These are phyloP conservation scores for Dispira parvispora DNA, from an alignment of 192 early-diverging fungal genomes.

Conservation along the genomic window DNA sequence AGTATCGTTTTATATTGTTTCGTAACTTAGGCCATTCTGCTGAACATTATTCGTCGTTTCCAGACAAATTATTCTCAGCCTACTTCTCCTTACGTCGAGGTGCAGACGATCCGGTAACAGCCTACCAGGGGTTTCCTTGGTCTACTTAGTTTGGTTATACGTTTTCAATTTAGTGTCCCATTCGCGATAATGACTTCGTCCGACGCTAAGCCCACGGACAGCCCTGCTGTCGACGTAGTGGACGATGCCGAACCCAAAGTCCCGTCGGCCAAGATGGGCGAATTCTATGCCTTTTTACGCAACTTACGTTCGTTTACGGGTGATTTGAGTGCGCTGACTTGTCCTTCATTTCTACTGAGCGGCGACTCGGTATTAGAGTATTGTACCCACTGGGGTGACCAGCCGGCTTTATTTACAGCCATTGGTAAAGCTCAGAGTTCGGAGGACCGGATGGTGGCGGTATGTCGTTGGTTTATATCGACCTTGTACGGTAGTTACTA, in stretches of 20 bases:
- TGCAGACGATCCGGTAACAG: neutral
- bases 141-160: neutral
- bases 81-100: neutral
- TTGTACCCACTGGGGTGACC: conserved; percentile 41
- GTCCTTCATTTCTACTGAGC: conserved; percentile 60
- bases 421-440: conserved; percentile 37
- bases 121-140: neutral
- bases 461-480: conserved; percentile 61
- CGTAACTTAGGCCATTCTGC: neutral
- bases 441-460: conserved; percentile 48
- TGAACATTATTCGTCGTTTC: neutral
- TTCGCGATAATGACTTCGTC: neutral
- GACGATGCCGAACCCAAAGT: conserved; percentile 19
- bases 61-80: neutral
- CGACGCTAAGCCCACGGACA: neutral
- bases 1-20: neutral
- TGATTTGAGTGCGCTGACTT: conserved; percentile 61
- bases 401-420: conserved; percentile 41
- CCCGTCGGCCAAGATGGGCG: conserved; percentile 39
- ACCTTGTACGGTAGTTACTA: conserved; percentile 64
- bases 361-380: conserved; percentile 68
- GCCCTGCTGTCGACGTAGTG: neutral
- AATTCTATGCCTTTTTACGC: conserved; percentile 46
- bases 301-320: conserved; percentile 62
- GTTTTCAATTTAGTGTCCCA: neutral